These are phyloP conservation scores for Nepenthes alata DNA, from an alignment of 179 eudicot species.

Conservation along the genomic window DNA sequence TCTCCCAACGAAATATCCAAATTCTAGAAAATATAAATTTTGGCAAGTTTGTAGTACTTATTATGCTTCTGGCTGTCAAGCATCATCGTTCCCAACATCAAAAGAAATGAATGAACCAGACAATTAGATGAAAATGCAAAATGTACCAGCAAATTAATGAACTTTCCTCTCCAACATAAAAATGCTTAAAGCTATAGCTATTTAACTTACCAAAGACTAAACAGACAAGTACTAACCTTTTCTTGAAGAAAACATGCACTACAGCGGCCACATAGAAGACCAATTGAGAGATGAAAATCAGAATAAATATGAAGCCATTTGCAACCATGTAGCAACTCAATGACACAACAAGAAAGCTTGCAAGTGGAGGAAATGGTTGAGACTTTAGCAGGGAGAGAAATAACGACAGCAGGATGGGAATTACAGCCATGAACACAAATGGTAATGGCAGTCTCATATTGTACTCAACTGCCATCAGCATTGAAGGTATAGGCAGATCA, in stretches of 20 bases:
- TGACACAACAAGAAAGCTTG: constrained; percentile 56
- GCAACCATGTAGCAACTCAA: constrained; percentile 60
- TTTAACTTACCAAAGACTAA: background rate
- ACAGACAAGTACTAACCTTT: constrained; percentile 39
- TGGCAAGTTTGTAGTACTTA: no score
- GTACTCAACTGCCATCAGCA: constrained; percentile 75
- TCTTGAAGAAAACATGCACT: constrained; percentile 62
- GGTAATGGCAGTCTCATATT: constrained; percentile 69
- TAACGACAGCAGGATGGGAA: constrained; percentile 46
- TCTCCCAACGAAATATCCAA: no score
- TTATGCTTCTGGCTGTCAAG: no score
- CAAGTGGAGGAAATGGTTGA: constrained; percentile 42
- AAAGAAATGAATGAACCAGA: no score
- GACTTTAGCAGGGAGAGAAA: constrained; percentile 45
- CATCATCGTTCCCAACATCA: no score
- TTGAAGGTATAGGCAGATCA: constrained; percentile 70
- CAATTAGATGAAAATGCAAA: no score
- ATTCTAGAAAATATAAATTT: no score
- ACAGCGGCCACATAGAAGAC: constrained; percentile 44
- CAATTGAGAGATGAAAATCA: constrained; percentile 42
- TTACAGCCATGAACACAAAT: constrained; percentile 35
- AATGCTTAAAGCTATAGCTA: background rate
- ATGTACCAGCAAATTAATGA: no score
- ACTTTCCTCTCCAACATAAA: no score
- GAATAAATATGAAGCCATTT: constrained; percentile 51